phyloP scores from a whole-genome alignment of 345 rosid species.

The Hypericum androsaemum region DNA sequence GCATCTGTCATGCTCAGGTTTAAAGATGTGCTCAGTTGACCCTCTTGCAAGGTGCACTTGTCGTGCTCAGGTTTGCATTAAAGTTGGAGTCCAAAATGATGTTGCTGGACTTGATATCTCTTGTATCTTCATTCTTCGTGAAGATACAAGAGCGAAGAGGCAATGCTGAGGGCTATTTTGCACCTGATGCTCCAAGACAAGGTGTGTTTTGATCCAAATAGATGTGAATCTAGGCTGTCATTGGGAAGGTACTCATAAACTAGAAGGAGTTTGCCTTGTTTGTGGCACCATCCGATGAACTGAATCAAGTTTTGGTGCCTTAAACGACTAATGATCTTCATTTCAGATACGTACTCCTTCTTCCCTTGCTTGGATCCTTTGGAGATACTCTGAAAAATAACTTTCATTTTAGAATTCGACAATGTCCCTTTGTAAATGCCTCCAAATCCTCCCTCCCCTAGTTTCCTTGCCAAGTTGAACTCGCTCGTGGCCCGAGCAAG shows the following conservation, averaged over 20 bases:
- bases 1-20: no score
- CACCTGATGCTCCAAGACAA: constrained; percentile 15
- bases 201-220: constrained; percentile 7
- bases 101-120: constrained; percentile 20
- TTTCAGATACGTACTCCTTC: constrained; percentile 20
- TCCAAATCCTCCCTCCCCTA: constrained; percentile 25
- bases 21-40: no score
- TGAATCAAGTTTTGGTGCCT: constrained; percentile 19
- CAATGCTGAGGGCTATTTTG: constrained; percentile 16
- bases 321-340: constrained; percentile 16
- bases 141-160: constrained; percentile 16
- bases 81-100: constrained; percentile 18
- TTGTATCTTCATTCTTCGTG: constrained; percentile 24
- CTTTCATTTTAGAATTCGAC: constrained; percentile 5
- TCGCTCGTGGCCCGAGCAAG: constrained; percentile 13
- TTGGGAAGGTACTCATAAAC: constrained; percentile 19
- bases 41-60: no score
- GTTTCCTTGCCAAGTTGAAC: constrained; percentile 13
- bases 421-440: constrained; percentile 19
- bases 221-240: constrained; percentile 18
- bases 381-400: constrained; percentile 14
- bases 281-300: constrained; percentile 24
- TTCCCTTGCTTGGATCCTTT: constrained; percentile 18
- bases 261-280: constrained; percentile 13
- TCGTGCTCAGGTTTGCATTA: no score